Percentiles rank a stretch among this genome's conserved stretches.
Conservation (phyloP, 202 grass and related monocot genomes). For the Setaria viridis region DNA sequence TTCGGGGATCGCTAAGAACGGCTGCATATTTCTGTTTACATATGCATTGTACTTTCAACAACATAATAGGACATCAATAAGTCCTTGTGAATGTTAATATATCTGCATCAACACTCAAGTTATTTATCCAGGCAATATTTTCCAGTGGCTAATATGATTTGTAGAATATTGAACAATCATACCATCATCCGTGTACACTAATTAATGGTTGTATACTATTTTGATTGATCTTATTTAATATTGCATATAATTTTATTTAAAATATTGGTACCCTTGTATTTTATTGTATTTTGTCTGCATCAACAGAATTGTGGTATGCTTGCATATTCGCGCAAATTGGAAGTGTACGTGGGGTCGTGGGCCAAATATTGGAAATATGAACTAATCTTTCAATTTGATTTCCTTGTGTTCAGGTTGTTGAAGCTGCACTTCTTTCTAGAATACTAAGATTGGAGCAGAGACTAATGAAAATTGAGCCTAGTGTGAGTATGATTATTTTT, state of each 20-base stretch:
- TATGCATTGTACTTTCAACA: slow-evolving; percentile 38
- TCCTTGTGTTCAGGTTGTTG: slow-evolving; percentile 75
- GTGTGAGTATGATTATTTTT: slow-evolving; percentile 64
- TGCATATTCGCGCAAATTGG: background rate
- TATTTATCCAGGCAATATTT: slow-evolving; percentile 20
- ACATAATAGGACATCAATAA: background rate
- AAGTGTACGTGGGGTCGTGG: background rate
- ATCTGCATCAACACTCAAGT: slow-evolving; percentile 10
- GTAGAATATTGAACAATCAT: slow-evolving; percentile 25
- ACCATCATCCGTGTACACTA: slow-evolving; percentile 18
- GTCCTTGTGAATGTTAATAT: slow-evolving; percentile 2
- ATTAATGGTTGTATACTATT: background rate
- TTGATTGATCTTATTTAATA: background rate
- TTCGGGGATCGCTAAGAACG: background rate
- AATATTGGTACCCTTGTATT: background rate
- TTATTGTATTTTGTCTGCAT: slow-evolving; percentile 13
- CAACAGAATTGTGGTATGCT: background rate
- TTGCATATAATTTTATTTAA: slow-evolving; percentile 13
- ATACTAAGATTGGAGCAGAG: slow-evolving; percentile 88
- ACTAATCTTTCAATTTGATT: slow-evolving; percentile 28
- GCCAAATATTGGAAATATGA: slow-evolving; percentile 11
- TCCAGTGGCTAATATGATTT: slow-evolving; percentile 8
- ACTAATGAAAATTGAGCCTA: slow-evolving; percentile 92
- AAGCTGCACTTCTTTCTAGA: slow-evolving; percentile 93
- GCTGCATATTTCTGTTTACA: slow-evolving; percentile 37